Conservation (phyloP, 805 yeast species). For the Kodamaea lidongshanica region DNA sequence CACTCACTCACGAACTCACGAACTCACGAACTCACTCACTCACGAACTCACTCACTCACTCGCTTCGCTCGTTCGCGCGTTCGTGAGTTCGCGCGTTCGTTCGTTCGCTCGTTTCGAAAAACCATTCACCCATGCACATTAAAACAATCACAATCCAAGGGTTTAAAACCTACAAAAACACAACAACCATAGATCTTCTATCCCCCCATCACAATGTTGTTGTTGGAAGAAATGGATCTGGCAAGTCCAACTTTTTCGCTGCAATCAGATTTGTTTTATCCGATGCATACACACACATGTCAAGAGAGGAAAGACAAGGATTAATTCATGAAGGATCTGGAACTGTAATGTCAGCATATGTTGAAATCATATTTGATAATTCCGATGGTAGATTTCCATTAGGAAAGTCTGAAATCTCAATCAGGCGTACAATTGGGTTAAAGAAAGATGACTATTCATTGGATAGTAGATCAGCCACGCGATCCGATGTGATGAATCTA, state of each 20-base stretch:
- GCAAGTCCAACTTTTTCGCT: slow-evolving; percentile 91
- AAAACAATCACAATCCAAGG: slow-evolving; percentile 74
- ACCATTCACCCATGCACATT: slow-evolving; percentile 26
- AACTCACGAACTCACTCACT: too few relatives aligned
- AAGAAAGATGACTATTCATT: slow-evolving; percentile 87
- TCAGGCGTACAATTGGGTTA: slow-evolving; percentile 87
- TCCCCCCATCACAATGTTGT: slow-evolving; percentile 81
- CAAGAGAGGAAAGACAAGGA: slow-evolving; percentile 79
- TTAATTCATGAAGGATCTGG: slow-evolving; percentile 87
- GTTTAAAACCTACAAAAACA: slow-evolving; percentile 84
- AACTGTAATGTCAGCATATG: slow-evolving; percentile 86
- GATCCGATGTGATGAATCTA: slow-evolving; percentile 73
- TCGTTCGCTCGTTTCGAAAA: neutral
- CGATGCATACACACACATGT: slow-evolving; percentile 81
- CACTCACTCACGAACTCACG: too few relatives aligned
- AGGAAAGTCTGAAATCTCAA: slow-evolving; percentile 58
- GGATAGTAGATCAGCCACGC: slow-evolving; percentile 71
- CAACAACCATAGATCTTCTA: slow-evolving; percentile 67
- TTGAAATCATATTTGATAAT: slow-evolving; percentile 84
- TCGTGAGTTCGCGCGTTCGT: neutral
- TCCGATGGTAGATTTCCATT: slow-evolving; percentile 68
- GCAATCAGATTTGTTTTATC: slow-evolving; percentile 90
- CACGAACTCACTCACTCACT: too few relatives aligned
- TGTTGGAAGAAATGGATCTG: slow-evolving; percentile 92
- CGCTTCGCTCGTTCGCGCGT: slow-evolving; percentile 1